Evolutionary conservation across 768 basidiomycete genomes (phyloP).

Genomic region (Xanthoconium stramineum): DNA sequence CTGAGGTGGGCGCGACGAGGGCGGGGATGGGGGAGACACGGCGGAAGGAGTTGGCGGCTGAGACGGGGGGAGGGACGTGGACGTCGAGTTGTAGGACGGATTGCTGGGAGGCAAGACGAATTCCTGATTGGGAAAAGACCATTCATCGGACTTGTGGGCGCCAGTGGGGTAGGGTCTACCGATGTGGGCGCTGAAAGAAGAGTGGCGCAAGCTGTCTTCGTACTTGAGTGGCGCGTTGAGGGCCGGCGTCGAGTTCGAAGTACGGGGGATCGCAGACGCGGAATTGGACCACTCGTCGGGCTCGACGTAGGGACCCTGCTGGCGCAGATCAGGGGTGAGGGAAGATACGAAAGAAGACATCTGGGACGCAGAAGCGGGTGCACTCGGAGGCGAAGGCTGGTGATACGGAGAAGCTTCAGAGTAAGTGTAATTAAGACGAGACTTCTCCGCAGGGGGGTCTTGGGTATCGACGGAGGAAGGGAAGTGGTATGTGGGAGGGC

Average conservation of each 20-base stretch:
- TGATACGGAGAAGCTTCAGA: constrained; percentile 46
- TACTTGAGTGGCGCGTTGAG: constrained; percentile 55
- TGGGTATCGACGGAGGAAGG: constrained; percentile 42
- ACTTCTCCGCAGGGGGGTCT: constrained; percentile 38
- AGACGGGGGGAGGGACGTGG: constrained; percentile 43
- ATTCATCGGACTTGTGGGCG: constrained; percentile 63
- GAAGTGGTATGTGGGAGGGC: constrained; percentile 54
- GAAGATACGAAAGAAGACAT: constrained; percentile 50
- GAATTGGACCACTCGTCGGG: constrained; percentile 55
- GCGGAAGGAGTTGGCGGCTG: constrained; percentile 27
- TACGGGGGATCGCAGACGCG: constrained; percentile 59
- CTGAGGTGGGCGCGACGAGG: constrained; percentile 49
- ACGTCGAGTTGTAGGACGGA: constrained; percentile 23
- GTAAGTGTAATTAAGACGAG: constrained; percentile 41
- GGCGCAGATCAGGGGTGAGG: constrained; percentile 45
- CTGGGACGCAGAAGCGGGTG: constrained; percentile 49
- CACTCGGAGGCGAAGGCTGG: constrained; percentile 48
- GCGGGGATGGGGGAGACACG: constrained; percentile 44
- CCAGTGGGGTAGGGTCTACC: constrained; percentile 45
- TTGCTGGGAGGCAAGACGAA: constrained; percentile 42
- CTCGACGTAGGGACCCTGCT: constrained; percentile 41
- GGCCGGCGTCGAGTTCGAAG: constrained; percentile 58
- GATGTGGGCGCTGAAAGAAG: constrained; percentile 59
- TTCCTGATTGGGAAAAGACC: constrained; percentile 63
- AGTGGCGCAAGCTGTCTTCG: constrained; percentile 67